A percentile compares a stretch with the other conserved stretches of the same genome.
Conservation (phyloP, 1,139 yeast species). For the Candida albicans region DNA sequence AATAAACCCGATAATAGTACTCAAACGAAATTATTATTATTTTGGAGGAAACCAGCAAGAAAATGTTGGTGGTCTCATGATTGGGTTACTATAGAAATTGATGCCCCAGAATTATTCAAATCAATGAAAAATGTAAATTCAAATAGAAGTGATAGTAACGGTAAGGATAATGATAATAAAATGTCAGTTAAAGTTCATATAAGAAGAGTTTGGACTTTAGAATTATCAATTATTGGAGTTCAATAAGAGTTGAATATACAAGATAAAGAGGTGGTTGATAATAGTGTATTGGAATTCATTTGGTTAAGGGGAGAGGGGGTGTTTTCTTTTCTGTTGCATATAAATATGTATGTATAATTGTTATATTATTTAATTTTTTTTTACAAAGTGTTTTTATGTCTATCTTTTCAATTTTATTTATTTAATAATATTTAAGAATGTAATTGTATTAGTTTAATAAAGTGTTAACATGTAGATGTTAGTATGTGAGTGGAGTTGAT, state of each 20-base stretch:
- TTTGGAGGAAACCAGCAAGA: constrained; percentile 98
- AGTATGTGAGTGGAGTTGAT: no score
- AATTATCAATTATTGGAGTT: constrained; percentile 61
- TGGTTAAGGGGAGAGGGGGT: no score
- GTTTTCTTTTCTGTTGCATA: no score
- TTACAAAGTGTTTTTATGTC: no score
- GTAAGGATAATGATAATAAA: constrained; percentile 7
- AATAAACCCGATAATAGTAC: constrained; percentile 30
- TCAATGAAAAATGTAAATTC: constrained; percentile 20
- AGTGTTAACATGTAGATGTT: no score
- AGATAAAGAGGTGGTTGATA: background rate
- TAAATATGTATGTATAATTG: no score
- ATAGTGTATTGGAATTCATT: no score
- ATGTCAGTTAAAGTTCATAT: constrained; percentile 58
- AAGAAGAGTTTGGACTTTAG: constrained; percentile 84
- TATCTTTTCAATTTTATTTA: no score
- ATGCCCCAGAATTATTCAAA: constrained; percentile 18
- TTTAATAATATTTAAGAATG: no score
- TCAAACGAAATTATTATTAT: constrained; percentile 75
- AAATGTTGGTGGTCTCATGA: constrained; percentile 98
- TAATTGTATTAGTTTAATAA: no score
- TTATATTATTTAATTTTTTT: no score
- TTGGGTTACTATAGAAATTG: constrained; percentile 52
- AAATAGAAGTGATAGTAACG: no score
- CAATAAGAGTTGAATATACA: constrained; percentile 30